These are phyloP conservation scores for Botrytis cinerea DNA, from an alignment of 2,329 filamentous ascomycete genomes.

Conservation along the genomic window DNA sequence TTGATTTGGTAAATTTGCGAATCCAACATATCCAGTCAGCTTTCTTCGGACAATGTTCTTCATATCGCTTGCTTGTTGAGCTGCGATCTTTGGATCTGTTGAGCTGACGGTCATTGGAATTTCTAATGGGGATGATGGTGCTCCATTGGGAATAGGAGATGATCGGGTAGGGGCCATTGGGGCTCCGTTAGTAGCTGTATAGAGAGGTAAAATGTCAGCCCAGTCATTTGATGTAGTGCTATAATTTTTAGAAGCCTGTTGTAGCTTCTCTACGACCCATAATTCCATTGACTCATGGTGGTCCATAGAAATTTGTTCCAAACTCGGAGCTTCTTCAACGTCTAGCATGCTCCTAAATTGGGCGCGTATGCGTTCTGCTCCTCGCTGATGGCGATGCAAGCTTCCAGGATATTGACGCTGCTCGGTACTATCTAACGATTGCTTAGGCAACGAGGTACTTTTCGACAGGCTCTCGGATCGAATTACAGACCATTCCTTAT, in stretches of 20 bases:
- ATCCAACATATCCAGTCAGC: conserved; percentile 96
- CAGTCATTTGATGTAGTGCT: conserved; percentile 37
- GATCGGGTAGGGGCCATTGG: conserved; percentile 38
- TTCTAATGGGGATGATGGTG: conserved; percentile 34
- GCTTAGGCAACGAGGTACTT: conserved; percentile 20
- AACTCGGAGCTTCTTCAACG: conserved; percentile 50
- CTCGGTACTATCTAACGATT: conserved; percentile 22
- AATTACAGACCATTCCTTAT: conserved; percentile 7
- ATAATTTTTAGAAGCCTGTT: conserved; percentile 34
- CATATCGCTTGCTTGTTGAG: conserved; percentile 44
- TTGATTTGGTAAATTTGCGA: conserved; percentile 98
- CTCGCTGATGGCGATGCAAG: conserved; percentile 33
- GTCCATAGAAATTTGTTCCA: conserved; percentile 32
- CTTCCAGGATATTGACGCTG: conserved; percentile 33
- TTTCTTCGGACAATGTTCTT: conserved; percentile 95
- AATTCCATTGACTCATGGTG: conserved; percentile 38
- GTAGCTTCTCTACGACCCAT: conserved; percentile 34
- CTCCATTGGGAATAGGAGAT: conserved; percentile 39
- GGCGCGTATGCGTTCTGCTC: conserved; percentile 36
- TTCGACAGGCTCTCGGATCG: conserved; percentile 20
- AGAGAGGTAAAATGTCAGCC: conserved; percentile 42
- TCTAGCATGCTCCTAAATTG: conserved; percentile 57
- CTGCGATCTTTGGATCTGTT: conserved; percentile 42
- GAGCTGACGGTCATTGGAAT: conserved; percentile 43
- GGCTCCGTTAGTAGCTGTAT: conserved; percentile 42